A percentile compares a stretch with the other conserved stretches of the same genome.
Evolutionary conservation across 768 basidiomycete genomes (phyloP).

Genomic region (Tulasnella calospora): DNA sequence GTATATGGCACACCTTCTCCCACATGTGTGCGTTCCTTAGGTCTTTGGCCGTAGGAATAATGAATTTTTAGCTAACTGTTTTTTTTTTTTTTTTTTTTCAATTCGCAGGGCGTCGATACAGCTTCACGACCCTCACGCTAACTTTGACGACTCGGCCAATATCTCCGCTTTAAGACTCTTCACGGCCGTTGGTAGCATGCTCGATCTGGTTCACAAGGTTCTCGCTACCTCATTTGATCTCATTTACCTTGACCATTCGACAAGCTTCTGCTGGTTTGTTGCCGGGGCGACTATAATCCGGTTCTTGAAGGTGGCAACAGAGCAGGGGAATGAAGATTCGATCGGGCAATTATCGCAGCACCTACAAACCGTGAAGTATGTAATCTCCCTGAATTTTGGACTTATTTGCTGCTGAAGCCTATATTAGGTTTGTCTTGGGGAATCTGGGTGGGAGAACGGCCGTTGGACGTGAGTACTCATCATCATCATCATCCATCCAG

Average conservation of each 20-base stretch:
- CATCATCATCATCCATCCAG: neutral
- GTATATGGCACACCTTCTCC: slow-evolving; percentile 12
- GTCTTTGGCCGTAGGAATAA: neutral
- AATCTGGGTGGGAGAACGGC: neutral
- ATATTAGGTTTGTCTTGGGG: neutral
- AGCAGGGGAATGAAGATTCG: slow-evolving; percentile 54
- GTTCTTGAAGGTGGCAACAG: slow-evolving; percentile 59
- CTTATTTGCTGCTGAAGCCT: neutral
- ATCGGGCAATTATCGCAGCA: slow-evolving; percentile 55
- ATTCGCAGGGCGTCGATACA: slow-evolving; percentile 57
- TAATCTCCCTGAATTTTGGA: neutral
- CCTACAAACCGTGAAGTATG: slow-evolving; percentile 63
- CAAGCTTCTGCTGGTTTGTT: slow-evolving; percentile 63
- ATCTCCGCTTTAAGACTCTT: slow-evolving; percentile 43
- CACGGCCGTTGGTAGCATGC: slow-evolving; percentile 53
- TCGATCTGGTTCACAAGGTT: slow-evolving; percentile 45
- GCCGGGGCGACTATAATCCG: slow-evolving; percentile 61
- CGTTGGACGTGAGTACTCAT: neutral
- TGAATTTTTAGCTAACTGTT: neutral
- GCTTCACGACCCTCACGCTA: slow-evolving; percentile 74
- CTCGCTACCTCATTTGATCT: slow-evolving; percentile 60
- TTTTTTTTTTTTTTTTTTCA: too few species aligned
- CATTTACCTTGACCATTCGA: slow-evolving; percentile 60
- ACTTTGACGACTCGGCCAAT: slow-evolving; percentile 59
- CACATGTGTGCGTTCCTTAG: neutral